Conservation (phyloP, 345 rosid genomes). For the Heritiera fomes region DNA sequence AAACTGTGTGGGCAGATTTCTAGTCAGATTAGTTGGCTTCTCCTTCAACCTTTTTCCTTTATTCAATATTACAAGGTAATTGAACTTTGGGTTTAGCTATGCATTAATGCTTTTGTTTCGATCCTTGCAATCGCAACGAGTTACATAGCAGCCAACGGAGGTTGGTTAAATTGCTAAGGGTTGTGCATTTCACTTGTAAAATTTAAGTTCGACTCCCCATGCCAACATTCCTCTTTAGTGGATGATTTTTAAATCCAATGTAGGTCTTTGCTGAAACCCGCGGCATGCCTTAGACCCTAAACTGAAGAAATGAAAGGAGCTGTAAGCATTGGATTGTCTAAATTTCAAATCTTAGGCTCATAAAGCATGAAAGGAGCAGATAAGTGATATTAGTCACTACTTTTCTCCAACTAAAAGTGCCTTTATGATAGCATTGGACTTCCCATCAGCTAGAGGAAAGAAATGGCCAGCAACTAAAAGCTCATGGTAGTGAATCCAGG, state of each 20-base stretch:
- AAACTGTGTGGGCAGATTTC: neutral
- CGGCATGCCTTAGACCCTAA: too few species aligned
- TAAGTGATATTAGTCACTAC: neutral
- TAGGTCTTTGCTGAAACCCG: too few species aligned
- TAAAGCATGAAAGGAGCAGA: neutral
- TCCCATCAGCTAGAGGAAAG: constrained; percentile 16
- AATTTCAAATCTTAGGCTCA: too few species aligned
- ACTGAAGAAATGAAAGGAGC: too few species aligned
- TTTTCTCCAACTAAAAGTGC: constrained; percentile 19
- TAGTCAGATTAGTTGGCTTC: neutral
- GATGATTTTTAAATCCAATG: too few species aligned
- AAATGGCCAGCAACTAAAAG: constrained; percentile 39
- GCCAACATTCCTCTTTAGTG: too few species aligned
- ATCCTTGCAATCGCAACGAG: constrained; percentile 23
- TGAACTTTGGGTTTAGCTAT: neutral
- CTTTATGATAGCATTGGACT: neutral
- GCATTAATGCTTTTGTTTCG: neutral
- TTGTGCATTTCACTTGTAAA: too few species aligned
- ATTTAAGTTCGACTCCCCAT: too few species aligned
- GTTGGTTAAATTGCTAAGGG: too few species aligned
- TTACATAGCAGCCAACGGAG: too few species aligned
- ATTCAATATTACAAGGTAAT: neutral
- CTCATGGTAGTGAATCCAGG: constrained; percentile 47
- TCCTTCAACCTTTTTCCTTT: neutral
- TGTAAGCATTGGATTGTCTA: too few species aligned